A percentile compares a stretch with the other conserved stretches of the same genome.
Conservation (phyloP, 768 basidiomycete genomes). For the Botryobasidium botryosum region DNA sequence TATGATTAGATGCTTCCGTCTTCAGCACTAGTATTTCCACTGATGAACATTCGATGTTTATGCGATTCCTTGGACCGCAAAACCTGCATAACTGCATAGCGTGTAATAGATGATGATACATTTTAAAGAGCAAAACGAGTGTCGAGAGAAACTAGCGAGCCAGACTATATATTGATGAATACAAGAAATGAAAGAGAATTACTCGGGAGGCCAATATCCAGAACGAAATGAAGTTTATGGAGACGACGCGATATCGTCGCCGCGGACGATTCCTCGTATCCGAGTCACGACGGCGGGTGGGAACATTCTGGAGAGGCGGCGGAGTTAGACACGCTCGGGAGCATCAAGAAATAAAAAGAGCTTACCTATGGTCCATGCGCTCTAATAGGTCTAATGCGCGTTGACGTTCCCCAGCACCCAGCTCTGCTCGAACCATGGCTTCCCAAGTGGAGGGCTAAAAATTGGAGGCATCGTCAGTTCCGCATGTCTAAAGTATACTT, state of each 20-base stretch:
- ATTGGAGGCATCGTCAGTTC: not conserved
- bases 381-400: slow-evolving; percentile 51
- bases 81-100: not conserved
- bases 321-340: too few relatives aligned
- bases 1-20: not conserved
- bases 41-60: too few relatives aligned
- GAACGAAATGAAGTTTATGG: not conserved
- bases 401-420: slow-evolving; percentile 57
- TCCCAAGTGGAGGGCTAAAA: slow-evolving; percentile 82
- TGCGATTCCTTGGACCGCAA: too few relatives aligned
- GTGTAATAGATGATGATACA: too few relatives aligned
- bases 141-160: too few relatives aligned
- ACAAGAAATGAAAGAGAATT: too few relatives aligned
- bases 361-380: slow-evolving; percentile 54
- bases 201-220: too few relatives aligned
- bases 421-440: slow-evolving; percentile 84
- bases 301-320: slow-evolving; percentile 12
- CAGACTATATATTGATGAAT: too few relatives aligned
- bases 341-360: slow-evolving; percentile 9
- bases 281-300: slow-evolving; percentile 64
- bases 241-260: not conserved
- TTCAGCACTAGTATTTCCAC: too few relatives aligned
- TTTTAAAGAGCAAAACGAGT: too few relatives aligned
- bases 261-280: slow-evolving; percentile 42
- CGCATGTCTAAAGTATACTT: slow-evolving; percentile 9